These are phyloP conservation scores for Dactylonectria macrodidyma DNA, from an alignment of 2,329 filamentous ascomycete genomes.

Conservation along the genomic window DNA sequence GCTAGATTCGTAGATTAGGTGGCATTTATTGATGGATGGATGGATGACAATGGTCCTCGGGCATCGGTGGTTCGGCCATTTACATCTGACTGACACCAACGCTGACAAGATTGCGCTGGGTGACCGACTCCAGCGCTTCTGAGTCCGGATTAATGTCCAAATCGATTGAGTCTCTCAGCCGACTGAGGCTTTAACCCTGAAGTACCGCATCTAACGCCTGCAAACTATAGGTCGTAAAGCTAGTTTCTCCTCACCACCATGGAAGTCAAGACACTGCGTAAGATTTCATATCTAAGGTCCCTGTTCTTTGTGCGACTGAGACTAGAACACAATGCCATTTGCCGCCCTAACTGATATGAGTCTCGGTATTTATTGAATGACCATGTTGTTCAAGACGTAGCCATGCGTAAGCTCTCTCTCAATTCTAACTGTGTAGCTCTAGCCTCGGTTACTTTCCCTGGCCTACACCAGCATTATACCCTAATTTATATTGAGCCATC, in stretches of 20 bases:
- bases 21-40: not conserved
- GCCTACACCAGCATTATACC: too few species aligned
- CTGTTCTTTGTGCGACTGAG: not conserved
- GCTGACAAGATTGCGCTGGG: not conserved
- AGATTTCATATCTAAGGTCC: constrained; percentile 11
- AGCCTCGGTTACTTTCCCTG: too few species aligned
- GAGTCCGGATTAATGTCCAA: constrained; percentile 20
- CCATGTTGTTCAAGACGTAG: too few species aligned
- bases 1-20: not conserved
- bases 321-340: too few species aligned
- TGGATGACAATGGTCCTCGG: not conserved
- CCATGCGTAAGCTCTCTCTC: too few species aligned
- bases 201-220: constrained; percentile 15
- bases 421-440: too few species aligned
- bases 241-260: constrained; percentile 47
- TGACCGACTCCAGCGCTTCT: constrained; percentile 16
- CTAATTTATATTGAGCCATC: too few species aligned
- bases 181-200: constrained; percentile 25
- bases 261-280: constrained; percentile 48
- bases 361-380: too few species aligned
- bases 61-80: not conserved
- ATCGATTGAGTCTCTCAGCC: constrained; percentile 19
- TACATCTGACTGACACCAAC: not conserved
- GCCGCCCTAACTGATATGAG: too few species aligned
- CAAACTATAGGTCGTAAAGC: not conserved